Evolutionary conservation across 23 red algal genomes (phyloP), one percentile per base, ranked within the genome.

Genomic region (Gracilariopsis chorda): DNA sequence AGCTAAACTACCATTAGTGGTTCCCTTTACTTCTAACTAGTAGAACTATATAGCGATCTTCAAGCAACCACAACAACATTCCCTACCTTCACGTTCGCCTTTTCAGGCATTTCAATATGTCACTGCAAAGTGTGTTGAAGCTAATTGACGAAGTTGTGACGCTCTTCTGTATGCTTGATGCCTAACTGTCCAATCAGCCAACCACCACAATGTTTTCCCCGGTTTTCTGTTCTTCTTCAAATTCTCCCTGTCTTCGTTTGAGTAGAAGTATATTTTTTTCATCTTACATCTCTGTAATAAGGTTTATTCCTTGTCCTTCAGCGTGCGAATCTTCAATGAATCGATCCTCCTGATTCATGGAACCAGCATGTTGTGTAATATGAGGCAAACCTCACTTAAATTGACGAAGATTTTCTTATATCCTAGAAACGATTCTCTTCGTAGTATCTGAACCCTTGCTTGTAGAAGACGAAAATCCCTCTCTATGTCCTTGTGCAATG

Each of bases 301-400:
- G 37, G 37, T 80, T 32, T 5, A 80, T 53, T 19, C 25, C 45
- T 51, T 5, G 42, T 32, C 6, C 75, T 29, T n/a, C n/a, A 80
- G 20, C 39, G 39, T 29, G 20, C 34, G 24, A 35, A 4, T 80
- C 37, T 23, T 80, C 49, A 35, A 52, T 21, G 55, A 80, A 80
- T 51, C 33, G 20, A 17, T 47, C 75, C 35, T 80, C 75, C 46
- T 80, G 75, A 53, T 21, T 51, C 41, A 55, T 55, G 33, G 39
- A 19, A 80, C 55, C n/a, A 84, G 59, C 80, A 84, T 84, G 41
- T 84, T 84, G 47, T 84, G 80, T 19, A 84, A 42, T 20, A 68
- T 84, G 34, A 84, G 29, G 41, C 80, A 84, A 39, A 35, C 35
- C 33, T 84, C 58, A 68, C 80, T 27, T 34, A 25, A 84, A 17